Evolutionary conservation across 768 basidiomycete genomes (phyloP).

Genomic region (Dentipellis fragilis): DNA sequence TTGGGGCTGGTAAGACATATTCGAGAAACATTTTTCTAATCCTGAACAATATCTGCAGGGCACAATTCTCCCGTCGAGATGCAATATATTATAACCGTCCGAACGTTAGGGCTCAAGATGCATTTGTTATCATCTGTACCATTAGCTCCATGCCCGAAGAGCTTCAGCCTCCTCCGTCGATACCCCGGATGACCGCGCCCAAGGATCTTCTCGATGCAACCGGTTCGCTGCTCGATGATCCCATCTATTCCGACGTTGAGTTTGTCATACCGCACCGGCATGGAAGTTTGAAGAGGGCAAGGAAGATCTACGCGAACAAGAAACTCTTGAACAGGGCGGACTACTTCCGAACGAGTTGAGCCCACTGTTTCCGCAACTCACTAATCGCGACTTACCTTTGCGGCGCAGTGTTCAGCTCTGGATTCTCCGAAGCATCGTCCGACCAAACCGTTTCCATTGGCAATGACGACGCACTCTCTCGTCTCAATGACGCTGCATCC

Average conservation of each 20-base stretch:
- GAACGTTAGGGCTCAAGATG: constrained; percentile 46
- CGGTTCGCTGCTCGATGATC: constrained; percentile 70
- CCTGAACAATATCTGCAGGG: constrained; percentile 30
- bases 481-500: constrained; percentile 29
- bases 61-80: constrained; percentile 73
- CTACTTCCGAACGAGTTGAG: constrained; percentile 62
- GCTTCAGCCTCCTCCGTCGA: constrained; percentile 33
- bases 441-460: constrained; percentile 19
- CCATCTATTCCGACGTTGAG: constrained; percentile 76
- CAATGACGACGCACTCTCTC: constrained; percentile 5
- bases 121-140: constrained; percentile 67
- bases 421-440: constrained; percentile 50
- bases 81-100: constrained; percentile 50
- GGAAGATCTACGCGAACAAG: constrained; percentile 58
- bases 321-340: constrained; percentile 60
- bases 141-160: constrained; percentile 59
- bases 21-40: background rate
- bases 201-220: constrained; percentile 57
- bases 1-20: constrained; percentile 61
- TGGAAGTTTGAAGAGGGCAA: constrained; percentile 25
- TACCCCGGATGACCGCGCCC: constrained; percentile 48
- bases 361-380: background rate
- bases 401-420: constrained; percentile 57
- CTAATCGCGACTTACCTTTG: background rate
- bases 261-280: constrained; percentile 56